Base-by-base conservation (phyloP, 2,329 filamentous ascomycete genomes). In the Stemphylium beticola region DNA sequence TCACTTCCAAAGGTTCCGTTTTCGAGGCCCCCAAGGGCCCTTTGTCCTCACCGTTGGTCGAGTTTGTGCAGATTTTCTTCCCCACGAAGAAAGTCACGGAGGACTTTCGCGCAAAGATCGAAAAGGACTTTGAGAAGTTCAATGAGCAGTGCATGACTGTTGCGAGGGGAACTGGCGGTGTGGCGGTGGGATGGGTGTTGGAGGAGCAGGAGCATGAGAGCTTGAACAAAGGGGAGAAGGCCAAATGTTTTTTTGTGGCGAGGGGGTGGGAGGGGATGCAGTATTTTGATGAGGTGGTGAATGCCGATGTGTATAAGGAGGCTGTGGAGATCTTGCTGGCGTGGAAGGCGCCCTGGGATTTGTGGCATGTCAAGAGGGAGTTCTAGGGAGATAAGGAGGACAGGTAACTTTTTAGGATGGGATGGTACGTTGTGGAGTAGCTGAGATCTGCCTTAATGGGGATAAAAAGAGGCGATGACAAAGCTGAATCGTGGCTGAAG, bases 261-360 rank as follows among this genome's bases (percentile, higher is more conserved):
- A 55, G 52, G 36, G 41, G 52, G 4, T 55, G 52, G 47, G 47
- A 51, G 31, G 36, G 47, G 8, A 55, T 55, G 52, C 34, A 32
- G 40, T 43, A n/a, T 33, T 55, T 55, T 38, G 40, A 51, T 17
- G 36, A 50, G 14, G 4, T 50, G 11, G 10, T 55, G 0, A 15
- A 15, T 22, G 46, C 38, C 2, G 15, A 46, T 8, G 52, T 36
- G 36, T 54, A 39, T 9, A 44, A 33, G 17, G 45, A 40, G 34
- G 51, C 51, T 4, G 34, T 54, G 15, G 8, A 14, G 15, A 44
- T 49, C 6, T 9, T 50, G 29, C 9, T 40, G 40, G 51, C 3
- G 6, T 50, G 51, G 51, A n/a, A 22, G 39, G 46, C 39, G 20
- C 46, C 46, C 34, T 44, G 22, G 20, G 40, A 50, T 7, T 20